Evolutionary conservation across 164 flowering plant genomes (phyloP).

Genomic region (Annona cherimola): DNA sequence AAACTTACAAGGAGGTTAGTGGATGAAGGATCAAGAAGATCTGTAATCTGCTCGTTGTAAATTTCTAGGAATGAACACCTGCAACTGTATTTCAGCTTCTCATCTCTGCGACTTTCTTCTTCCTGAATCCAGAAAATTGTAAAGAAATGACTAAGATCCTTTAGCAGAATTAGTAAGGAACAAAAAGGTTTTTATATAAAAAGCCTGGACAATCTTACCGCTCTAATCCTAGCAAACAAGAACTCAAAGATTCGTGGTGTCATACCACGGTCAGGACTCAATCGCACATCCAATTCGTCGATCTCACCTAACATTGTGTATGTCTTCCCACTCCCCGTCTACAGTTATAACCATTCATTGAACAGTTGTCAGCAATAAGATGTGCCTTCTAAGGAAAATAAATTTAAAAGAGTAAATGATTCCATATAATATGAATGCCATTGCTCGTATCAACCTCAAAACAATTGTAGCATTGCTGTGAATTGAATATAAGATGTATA

Average conservation of each 20-base stretch:
- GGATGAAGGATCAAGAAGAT: conserved; percentile 92
- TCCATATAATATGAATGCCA: too few relatives aligned
- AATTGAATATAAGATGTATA: not conserved
- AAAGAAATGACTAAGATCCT: conserved; percentile 3
- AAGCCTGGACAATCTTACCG: conserved; percentile 39
- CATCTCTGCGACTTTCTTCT: conserved; percentile 87
- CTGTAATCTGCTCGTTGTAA: conserved; percentile 95
- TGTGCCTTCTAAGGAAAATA: not conserved
- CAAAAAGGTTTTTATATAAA: not conserved
- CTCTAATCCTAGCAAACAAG: conserved; percentile 90
- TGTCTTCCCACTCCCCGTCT: conserved; percentile 99
- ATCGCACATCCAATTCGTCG: conserved; percentile 61
- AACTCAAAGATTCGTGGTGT: conserved; percentile 93
- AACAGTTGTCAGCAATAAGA: not conserved
- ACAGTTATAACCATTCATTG: conserved; percentile 17
- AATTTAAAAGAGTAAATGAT: not conserved
- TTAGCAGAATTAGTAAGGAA: not conserved
- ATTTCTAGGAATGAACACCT: conserved; percentile 97
- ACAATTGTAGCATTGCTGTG: not conserved
- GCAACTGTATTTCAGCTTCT: conserved; percentile 71
- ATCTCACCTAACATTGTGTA: conserved; percentile 95
- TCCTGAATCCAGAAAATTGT: conserved; percentile 46
- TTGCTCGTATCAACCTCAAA: not conserved
- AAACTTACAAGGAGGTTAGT: conserved; percentile 76
- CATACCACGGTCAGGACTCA: conserved; percentile 88